Evolutionary conservation across 2,329 filamentous ascomycete species (phyloP), one percentile per base, ranked within the genome.

Genomic region (Fusarium beomiforme): DNA sequence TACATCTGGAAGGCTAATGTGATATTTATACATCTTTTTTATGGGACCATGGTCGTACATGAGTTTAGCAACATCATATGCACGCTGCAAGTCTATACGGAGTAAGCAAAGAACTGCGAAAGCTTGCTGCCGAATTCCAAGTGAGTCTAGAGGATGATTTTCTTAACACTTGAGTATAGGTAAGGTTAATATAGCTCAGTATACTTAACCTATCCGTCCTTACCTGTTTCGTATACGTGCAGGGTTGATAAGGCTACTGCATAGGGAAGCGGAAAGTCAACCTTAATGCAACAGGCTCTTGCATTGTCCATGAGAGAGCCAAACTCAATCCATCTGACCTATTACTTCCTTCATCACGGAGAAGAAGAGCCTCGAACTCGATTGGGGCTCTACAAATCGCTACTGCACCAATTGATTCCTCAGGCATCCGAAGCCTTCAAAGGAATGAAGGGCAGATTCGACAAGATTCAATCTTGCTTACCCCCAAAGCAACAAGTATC

Each of bases 191-290:
- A 23, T 51, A 51, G 2, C 19, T 51, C n/a, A 16, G 26, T 19
- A 51, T 51, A 33, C 33, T 39, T 39, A 4, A 9, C 10, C 23
- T 6, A 39, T 39, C 23, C 8, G 21, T 21, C 13, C 14, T n/a
- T 53, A 3, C 23, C 23, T 26, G 5, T 39, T 39, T 12, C 8
- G 49, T 16, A n/a, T 7, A 13, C 19, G 26, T n/a, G 4, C 33
- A 37, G 9, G 49, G 49, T 39, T 39, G n/a, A 13, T 26, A 37
- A 51, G 49, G 33, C 23, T 51, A 33, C 33, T 39, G 19, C 23
- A 50, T n/a, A 51, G 23, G 55, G 59, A 3, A 42, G 59, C 23
- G 59, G 55, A 31, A 62, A 62, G 29, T 50, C 59, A 4, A 60
- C 55, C 9, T 21, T 62, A n/a, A 62, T 43, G 59, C 29, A 21